Evolutionary conservation across 768 basidiomycete genomes (phyloP).

Genomic region (Rhizopogon rudus): DNA sequence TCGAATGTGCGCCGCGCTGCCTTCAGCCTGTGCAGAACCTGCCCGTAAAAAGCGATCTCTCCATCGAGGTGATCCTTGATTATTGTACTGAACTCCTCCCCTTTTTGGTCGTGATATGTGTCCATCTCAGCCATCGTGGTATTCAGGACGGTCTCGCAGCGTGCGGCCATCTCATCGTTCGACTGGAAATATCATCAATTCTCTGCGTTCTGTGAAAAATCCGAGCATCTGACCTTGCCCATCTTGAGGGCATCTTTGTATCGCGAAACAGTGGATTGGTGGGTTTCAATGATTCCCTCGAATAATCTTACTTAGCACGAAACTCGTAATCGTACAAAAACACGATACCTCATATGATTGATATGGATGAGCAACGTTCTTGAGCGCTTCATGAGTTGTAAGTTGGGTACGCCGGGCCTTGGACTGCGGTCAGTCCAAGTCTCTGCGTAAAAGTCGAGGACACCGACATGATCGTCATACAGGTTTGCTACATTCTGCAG

Average conservation of each 20-base stretch:
- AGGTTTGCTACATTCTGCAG: slow-evolving; percentile 72
- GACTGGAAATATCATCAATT: slow-evolving; percentile 30
- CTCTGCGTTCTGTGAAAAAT: not conserved
- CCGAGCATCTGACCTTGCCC: slow-evolving; percentile 29
- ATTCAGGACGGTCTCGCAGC: slow-evolving; percentile 87
- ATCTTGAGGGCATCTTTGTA: slow-evolving; percentile 49
- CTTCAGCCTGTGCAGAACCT: slow-evolving; percentile 56
- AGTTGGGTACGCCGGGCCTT: slow-evolving; percentile 74
- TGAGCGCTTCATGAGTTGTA: slow-evolving; percentile 69
- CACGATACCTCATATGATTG: slow-evolving; percentile 57
- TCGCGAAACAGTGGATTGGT: slow-evolving; percentile 60
- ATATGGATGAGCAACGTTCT: slow-evolving; percentile 73
- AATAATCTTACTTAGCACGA: not conserved
- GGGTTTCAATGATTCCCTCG: slow-evolving; percentile 71
- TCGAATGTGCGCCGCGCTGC: slow-evolving; percentile 53
- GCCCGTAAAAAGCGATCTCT: slow-evolving; percentile 73
- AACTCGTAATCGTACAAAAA: not conserved
- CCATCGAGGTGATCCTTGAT: slow-evolving; percentile 70
- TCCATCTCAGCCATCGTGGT: slow-evolving; percentile 88
- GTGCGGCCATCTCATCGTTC: slow-evolving; percentile 60
- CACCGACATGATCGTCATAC: slow-evolving; percentile 71
- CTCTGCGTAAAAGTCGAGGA: not conserved
- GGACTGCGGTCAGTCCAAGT: slow-evolving; percentile 2
- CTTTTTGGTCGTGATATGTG: slow-evolving; percentile 69
- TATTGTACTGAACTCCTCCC: slow-evolving; percentile 58